Evolutionary conservation across 2,329 filamentous ascomycete genomes (phyloP).

Genomic region (Thielaviopsis musarum): DNA sequence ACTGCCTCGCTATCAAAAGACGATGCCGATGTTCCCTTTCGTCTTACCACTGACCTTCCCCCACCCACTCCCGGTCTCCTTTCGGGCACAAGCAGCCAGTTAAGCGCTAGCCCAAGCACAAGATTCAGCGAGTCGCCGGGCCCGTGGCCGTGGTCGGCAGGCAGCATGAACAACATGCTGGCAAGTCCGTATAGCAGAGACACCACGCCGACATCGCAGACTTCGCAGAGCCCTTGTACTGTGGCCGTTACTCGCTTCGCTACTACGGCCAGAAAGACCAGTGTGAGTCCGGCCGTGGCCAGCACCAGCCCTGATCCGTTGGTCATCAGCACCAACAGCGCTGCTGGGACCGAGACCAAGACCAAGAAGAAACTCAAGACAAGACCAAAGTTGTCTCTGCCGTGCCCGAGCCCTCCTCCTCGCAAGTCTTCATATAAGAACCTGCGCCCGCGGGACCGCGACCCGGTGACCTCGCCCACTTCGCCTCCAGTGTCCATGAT

Average conservation of each 20-base stretch:
- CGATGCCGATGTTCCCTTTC: conserved; percentile 27
- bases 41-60: conserved; percentile 46
- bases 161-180: conserved; percentile 1
- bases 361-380: conserved; percentile 28
- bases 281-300: not conserved
- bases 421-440: conserved; percentile 43
- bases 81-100: conserved; percentile 40
- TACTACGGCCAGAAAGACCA: not conserved
- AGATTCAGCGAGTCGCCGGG: conserved; percentile 57
- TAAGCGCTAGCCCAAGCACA: conserved; percentile 58
- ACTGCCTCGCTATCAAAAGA: not conserved
- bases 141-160: conserved; percentile 20
- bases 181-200: conserved; percentile 53
- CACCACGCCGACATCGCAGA: conserved; percentile 63
- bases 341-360: conserved; percentile 14
- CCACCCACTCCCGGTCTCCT: conserved; percentile 46
- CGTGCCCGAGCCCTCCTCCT: conserved; percentile 43
- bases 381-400: conserved; percentile 21
- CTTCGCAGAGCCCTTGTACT: conserved; percentile 54
- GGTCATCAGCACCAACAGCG: not conserved
- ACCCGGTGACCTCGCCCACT: not conserved
- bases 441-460: not conserved
- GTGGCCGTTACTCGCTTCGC: conserved; percentile 31
- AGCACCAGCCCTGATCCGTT: not conserved
- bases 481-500: not conserved